These are phyloP conservation scores for Ramaria sp. DNA, from an alignment of 768 basidiomycete genomes.

Conservation along the genomic window DNA sequence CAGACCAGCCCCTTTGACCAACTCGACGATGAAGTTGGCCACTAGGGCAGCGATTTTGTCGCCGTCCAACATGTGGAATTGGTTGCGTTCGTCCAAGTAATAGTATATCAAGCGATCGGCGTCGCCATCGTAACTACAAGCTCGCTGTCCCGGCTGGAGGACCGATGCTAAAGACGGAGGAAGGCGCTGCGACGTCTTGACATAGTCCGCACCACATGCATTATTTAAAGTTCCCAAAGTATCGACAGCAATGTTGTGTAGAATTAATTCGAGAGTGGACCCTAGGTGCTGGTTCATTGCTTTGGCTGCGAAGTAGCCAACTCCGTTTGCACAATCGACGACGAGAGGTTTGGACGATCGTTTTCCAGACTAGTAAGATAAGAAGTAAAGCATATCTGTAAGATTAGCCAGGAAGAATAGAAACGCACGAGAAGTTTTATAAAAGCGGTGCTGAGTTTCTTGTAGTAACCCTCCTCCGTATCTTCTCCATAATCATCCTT, in stretches of 20 bases:
- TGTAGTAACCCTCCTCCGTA: conserved; percentile 72
- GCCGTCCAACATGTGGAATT: conserved; percentile 91
- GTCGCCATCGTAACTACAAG: conserved; percentile 93
- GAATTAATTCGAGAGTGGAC: conserved; percentile 45
- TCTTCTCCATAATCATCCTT: conserved; percentile 71
- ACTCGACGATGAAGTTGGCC: conserved; percentile 84
- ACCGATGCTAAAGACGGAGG: conserved; percentile 63
- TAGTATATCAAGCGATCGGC: conserved; percentile 96
- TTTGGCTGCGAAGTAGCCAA: conserved; percentile 66
- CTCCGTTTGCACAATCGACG: conserved; percentile 99
- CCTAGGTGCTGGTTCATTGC: conserved; percentile 51
- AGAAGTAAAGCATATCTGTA: not conserved
- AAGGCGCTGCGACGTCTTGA: conserved; percentile 84
- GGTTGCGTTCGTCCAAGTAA: conserved; percentile 67
- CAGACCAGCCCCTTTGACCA: conserved; percentile 77
- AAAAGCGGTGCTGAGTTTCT: conserved; percentile 74
- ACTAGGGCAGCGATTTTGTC: conserved; percentile 96
- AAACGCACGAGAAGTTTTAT: conserved; percentile 71
- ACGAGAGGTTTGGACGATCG: conserved; percentile 45
- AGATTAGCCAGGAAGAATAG: not conserved
- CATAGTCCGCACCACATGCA: conserved; percentile 89
- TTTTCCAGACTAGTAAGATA: conserved; percentile 45
- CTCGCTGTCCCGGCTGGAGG: conserved; percentile 64
- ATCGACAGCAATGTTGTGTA: conserved; percentile 58
- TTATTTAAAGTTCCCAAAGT: conserved; percentile 71